Base-by-base conservation (phyloP, 1,139 yeast genomes). In the Scheffersomyces lignicola region DNA sequence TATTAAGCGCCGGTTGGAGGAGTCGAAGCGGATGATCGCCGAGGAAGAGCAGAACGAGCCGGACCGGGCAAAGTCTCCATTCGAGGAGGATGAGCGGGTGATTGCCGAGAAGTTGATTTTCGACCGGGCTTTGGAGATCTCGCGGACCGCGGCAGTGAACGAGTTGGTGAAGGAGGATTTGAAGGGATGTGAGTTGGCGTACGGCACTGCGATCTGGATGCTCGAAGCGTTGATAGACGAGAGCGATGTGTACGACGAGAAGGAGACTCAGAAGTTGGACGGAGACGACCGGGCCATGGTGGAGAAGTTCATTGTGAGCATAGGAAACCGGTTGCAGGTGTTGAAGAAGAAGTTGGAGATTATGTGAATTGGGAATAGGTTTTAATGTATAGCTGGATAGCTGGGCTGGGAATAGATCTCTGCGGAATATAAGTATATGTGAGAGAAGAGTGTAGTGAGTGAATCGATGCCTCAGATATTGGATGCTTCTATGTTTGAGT, bases 151-250 rank as follows among this genome's bases (percentile, higher is more conserved):
- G 0, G 97, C 97, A 0, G 83, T 83, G 35, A 80, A 83, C 53
- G 98, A 92, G 58, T 69, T 88, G 47, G 79, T 78, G 18, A 83
- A 85, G 30, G 87, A 80, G 40, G 90, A 85, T 54, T 63, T 86
- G 37, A 72, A 74, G 32, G 88, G 85, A 7, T 90, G 97, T 60
- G 96, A 89, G 58, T 62, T 85, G 43, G 85, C 92, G 3, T 92
- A 92, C 56, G 87, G 95, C 7, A 86, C 96, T 0, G 84, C 96
- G 0, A 77, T 90, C 38, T 90, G 97, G 97, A 87, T 92, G 96
- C 65, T 92, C 49, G 95, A 88, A 54, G 88, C 96, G 1, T 65
- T 90, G 28, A 61, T 89, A 33, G 89, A 83, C 43, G 78, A 72
- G 35, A 81, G 76, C 18, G 30, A 41, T 9, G 33, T 49, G 8